Percentiles rank a stretch among this genome's conserved stretches.
phyloP scores from a whole-genome alignment of 441 rosid genomes.

The Pelargonium fulgidum region DNA sequence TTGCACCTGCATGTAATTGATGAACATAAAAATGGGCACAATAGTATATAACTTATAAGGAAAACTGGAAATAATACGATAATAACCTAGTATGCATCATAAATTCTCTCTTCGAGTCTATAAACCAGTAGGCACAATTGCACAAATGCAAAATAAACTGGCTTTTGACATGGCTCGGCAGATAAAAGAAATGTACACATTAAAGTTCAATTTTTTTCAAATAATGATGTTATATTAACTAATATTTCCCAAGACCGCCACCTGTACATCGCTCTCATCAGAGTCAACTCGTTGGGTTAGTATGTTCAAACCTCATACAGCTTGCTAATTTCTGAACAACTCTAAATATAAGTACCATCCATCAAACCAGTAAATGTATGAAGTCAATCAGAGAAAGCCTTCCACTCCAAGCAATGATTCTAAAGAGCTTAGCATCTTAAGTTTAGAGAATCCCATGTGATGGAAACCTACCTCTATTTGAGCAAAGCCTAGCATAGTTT shows the following conservation, averaged over 20 bases:
- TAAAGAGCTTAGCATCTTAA: too few relatives aligned
- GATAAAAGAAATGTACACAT: too few relatives aligned
- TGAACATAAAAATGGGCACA: slow-evolving; percentile 8
- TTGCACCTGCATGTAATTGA: slow-evolving; percentile 52
- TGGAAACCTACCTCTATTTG: background rate
- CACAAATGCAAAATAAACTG: too few relatives aligned
- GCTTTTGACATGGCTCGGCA: too few relatives aligned
- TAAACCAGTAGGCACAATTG: too few relatives aligned
- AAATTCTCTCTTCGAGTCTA: background rate
- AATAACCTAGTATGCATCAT: background rate
- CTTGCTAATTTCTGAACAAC: background rate
- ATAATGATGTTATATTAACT: background rate
- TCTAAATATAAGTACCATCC: background rate
- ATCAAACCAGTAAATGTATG: background rate
- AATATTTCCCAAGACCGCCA: background rate
- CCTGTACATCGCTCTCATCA: background rate
- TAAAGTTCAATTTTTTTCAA: too few relatives aligned
- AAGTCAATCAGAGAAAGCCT: too few relatives aligned
- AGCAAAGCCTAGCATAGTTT: background rate
- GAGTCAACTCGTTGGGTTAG: background rate
- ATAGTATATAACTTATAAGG: slow-evolving; percentile 10
- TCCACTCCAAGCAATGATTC: too few relatives aligned
- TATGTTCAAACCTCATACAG: background rate
- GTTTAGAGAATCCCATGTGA: background rate
- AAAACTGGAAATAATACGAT: background rate